Evolutionary conservation across 2,329 filamentous ascomycete genomes (phyloP), one percentile per base, ranked within the genome.

Genomic region (Trichoderma citrinoviride): DNA sequence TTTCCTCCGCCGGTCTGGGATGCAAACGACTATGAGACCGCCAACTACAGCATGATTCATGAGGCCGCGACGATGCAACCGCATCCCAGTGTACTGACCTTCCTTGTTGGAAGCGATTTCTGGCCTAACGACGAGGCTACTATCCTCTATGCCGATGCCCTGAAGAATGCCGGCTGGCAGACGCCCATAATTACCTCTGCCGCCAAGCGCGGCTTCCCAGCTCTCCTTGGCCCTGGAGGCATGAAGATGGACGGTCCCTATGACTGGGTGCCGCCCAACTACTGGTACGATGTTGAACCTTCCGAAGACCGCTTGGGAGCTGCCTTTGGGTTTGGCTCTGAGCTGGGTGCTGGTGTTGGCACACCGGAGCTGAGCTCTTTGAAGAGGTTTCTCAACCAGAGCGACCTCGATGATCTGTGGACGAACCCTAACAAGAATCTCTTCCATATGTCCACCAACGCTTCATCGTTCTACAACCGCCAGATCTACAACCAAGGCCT

Each of bases 221-320:
- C 78, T 8, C 71, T 77, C 1, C 76, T 88, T 0, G 84, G 83
- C 0, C 82, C 83, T 0, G 82, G 83, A 0, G 86, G 86, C 0
- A 83, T 89, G 82, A 88, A 87, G 70, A 89, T 89, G 86, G 80
- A 83, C 0, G 87, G 87, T 0, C 87, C 87, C 0, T 89, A 89
- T 68, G 87, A 88, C 70, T 89, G 85, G 85, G 84, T 87, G 0
- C 84, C 87, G 0, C 86, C 86, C 0, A 86, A 83, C 67, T 89
- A 89, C 73, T 89, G 85, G 86, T 87, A 83, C 67, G 80, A 82
- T 52, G 73, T 71, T 6, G 73, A 78, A 19, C 74, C 76, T 2
- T 71, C 72, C 1, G 70, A 55, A 73, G 79, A 64, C 73, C 80
- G 54, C 70, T 55, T 82, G 0, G 86, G 86, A 0, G 83, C 84